Percentiles rank a stretch among this genome's conserved stretches.
Conservation (phyloP, 805 yeast species). For the Henningerozyma blattae region DNA sequence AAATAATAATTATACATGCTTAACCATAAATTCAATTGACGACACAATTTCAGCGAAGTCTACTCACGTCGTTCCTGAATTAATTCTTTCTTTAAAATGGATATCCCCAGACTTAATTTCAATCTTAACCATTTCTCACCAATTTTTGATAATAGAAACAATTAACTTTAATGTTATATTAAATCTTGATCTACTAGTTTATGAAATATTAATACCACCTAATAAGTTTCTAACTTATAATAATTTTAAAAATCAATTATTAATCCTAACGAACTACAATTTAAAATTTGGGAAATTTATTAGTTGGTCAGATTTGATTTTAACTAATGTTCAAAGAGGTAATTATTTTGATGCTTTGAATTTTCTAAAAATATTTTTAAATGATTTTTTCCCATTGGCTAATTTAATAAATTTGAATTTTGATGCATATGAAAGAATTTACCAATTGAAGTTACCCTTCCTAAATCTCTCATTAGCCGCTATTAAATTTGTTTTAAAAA, state of each 20-base stretch:
- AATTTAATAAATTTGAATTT: slow-evolving; percentile 9
- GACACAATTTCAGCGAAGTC: neutral
- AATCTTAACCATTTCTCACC: slow-evolving; percentile 18
- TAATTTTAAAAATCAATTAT: slow-evolving; percentile 9
- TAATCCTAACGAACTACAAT: slow-evolving; percentile 16
- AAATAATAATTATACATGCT: neutral
- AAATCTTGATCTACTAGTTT: slow-evolving; percentile 15
- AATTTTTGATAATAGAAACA: slow-evolving; percentile 8
- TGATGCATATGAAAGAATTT: slow-evolving; percentile 6
- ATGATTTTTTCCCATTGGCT: slow-evolving; percentile 8
- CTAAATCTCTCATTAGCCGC: slow-evolving; percentile 20
- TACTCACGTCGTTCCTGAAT: too few species aligned
- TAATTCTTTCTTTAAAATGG: slow-evolving; percentile 17
- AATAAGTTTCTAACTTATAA: slow-evolving; percentile 11
- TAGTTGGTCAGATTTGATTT: slow-evolving; percentile 23
- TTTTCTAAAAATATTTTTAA: slow-evolving; percentile 11
- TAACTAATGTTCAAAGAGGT: slow-evolving; percentile 19
- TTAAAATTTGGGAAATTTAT: slow-evolving; percentile 17
- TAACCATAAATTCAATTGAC: neutral
- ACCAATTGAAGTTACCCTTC: slow-evolving; percentile 20
- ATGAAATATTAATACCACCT: slow-evolving; percentile 18
- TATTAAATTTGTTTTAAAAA: slow-evolving; percentile 13
- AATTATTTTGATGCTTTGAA: slow-evolving; percentile 19
- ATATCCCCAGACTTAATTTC: slow-evolving; percentile 11
- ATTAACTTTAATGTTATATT: slow-evolving; percentile 2